A percentile compares a stretch with the other conserved stretches of the same genome.
Conservation (phyloP, 2,329 filamentous ascomycete species). For the Xylariaceae sp. region DNA sequence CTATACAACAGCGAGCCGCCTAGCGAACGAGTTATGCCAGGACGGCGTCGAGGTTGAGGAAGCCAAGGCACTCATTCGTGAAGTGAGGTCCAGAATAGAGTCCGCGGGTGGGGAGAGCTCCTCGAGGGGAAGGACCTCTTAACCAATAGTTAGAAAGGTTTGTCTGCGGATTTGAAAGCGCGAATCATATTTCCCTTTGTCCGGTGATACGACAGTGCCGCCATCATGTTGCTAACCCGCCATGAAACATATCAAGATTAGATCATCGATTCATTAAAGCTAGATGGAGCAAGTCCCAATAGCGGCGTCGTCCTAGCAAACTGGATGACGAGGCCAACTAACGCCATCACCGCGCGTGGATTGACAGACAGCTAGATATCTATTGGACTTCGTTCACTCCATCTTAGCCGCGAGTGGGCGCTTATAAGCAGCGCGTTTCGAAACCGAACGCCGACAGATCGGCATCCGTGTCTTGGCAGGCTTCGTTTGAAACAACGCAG, state of each 20-base stretch:
- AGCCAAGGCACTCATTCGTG: constrained; percentile 85
- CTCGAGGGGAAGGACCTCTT: constrained; percentile 3
- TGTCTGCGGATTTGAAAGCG: not conserved
- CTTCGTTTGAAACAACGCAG: constrained; percentile 12
- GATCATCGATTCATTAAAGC: too few species aligned
- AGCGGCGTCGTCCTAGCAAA: not conserved
- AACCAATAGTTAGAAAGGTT: not conserved
- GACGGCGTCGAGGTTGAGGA: constrained; percentile 97
- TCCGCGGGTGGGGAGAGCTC: constrained; percentile 20
- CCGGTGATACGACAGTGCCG: not conserved
- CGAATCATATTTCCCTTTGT: not conserved
- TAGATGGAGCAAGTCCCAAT: not conserved
- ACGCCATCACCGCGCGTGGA: not conserved
- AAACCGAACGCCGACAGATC: constrained; percentile 12
- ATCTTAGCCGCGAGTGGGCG: constrained; percentile 7
- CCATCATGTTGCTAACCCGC: not conserved
- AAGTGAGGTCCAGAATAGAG: constrained; percentile 75
- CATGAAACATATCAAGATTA: not conserved
- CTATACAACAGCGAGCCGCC: constrained; percentile 68
- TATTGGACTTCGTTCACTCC: not conserved
- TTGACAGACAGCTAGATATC: too few species aligned
- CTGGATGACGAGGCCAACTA: not conserved
- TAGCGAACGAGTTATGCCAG: constrained; percentile 88
- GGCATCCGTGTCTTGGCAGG: constrained; percentile 7
- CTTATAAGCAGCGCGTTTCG: constrained; percentile 6